Conservation (phyloP, 1,284 basidiomycete genomes). For the Paramarasmius palmivorus region DNA sequence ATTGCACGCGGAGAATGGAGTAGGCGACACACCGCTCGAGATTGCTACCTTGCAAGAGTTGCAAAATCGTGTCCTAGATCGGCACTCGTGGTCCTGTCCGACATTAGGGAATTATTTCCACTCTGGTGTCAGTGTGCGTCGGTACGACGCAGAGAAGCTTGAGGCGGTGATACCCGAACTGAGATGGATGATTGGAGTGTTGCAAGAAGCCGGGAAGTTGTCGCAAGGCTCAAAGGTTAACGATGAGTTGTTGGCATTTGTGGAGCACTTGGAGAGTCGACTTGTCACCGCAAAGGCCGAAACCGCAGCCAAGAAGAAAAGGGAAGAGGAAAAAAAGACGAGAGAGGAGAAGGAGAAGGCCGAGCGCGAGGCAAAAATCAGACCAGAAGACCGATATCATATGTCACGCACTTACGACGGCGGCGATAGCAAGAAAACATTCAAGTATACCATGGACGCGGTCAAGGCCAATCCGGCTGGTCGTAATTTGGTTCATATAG, state of each 20-base stretch:
- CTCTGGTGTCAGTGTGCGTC: conserved; percentile 12
- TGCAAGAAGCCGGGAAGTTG: conserved; percentile 34
- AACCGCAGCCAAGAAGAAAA: conserved; percentile 3
- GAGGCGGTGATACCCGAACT: conserved; percentile 34
- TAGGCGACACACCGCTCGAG: conserved; percentile 55
- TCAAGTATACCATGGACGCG: conserved; percentile 16
- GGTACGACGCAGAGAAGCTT: conserved; percentile 22
- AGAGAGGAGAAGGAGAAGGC: conserved; percentile 8
- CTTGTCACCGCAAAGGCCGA: conserved; percentile 23
- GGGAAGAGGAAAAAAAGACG: conserved; percentile 12
- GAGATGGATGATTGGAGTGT: conserved; percentile 31
- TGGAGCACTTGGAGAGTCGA: conserved; percentile 31
- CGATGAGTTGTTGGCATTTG: conserved; percentile 33
- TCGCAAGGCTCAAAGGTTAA: conserved; percentile 30
- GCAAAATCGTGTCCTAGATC: conserved; percentile 13
- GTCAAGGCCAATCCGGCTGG: conserved; percentile 11
- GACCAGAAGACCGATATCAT: conserved; percentile 5
- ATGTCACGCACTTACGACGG: conserved; percentile 10
- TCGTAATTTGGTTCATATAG: conserved; percentile 27
- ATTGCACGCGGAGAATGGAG: conserved; percentile 49
- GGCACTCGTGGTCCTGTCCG: background rate
- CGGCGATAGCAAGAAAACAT: conserved; percentile 10
- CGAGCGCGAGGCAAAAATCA: conserved; percentile 5
- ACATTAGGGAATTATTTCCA: background rate
- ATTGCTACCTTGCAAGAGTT: conserved; percentile 30